Evolutionary conservation across 1,284 basidiomycete genomes (phyloP).

Genomic region (Heterobasidion irregulare): DNA sequence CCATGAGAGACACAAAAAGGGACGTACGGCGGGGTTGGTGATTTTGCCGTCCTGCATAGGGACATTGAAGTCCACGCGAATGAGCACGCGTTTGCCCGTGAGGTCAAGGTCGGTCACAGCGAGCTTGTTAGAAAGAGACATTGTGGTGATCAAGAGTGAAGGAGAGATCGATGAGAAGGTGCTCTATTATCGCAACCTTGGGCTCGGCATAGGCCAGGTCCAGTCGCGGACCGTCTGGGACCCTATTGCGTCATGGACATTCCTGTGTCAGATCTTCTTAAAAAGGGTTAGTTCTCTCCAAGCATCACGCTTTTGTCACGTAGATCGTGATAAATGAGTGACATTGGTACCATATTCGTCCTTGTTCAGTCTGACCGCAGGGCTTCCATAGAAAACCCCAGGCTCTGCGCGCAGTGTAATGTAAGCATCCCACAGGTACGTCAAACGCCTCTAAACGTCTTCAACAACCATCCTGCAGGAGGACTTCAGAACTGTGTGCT

Average conservation of each 20-base stretch:
- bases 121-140: slow-evolving; percentile 96
- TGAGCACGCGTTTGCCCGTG: slow-evolving; percentile 87
- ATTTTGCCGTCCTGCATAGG: slow-evolving; percentile 86
- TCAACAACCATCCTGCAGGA: too few relatives aligned
- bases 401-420: too few relatives aligned
- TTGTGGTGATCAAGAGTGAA: slow-evolving; percentile 28
- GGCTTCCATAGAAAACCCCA: too few relatives aligned
- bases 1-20: slow-evolving; percentile 11
- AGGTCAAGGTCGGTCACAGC: slow-evolving; percentile 90
- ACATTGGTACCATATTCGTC: too few relatives aligned
- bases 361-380: too few relatives aligned
- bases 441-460: too few relatives aligned
- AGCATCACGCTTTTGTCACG: too few relatives aligned
- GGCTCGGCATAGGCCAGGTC: background rate
- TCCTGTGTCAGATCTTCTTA: too few relatives aligned
- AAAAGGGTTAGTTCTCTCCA: too few relatives aligned
- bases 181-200: background rate
- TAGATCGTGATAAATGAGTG: too few relatives aligned
- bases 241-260: background rate
- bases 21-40: slow-evolving; percentile 93
- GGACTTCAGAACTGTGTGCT: too few relatives aligned
- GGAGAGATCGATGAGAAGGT: background rate
- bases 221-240: background rate
- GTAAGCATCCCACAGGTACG: too few relatives aligned
- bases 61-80: slow-evolving; percentile 99